These are phyloP conservation scores for Plasmodium adleri DNA, from an alignment of 169 alveolate genomes.

Conservation along the genomic window DNA sequence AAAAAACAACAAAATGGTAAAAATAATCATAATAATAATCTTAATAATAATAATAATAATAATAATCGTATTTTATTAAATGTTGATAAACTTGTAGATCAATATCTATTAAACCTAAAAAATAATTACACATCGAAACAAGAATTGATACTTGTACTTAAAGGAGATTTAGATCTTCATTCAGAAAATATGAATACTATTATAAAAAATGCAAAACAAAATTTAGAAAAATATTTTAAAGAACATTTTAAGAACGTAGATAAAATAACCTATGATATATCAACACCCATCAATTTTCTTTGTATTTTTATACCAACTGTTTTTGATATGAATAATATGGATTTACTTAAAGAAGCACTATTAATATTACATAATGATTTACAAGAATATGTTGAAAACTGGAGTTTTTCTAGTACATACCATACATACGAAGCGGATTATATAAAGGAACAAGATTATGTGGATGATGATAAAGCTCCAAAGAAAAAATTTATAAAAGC, in stretches of 20 bases:
- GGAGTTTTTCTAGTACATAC: slow-evolving; percentile 70
- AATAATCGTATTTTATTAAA: background rate
- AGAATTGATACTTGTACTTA: slow-evolving; percentile 48
- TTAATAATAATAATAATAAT: background rate
- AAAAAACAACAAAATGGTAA: background rate
- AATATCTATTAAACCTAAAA: slow-evolving; percentile 42
- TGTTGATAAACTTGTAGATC: slow-evolving; percentile 46
- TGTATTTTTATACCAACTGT: slow-evolving; percentile 66
- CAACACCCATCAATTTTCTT: slow-evolving; percentile 60
- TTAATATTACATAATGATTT: slow-evolving; percentile 24
- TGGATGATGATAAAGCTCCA: background rate
- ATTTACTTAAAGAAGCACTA: slow-evolving; percentile 51
- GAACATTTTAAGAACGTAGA: slow-evolving; percentile 26
- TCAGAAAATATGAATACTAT: slow-evolving; percentile 22
- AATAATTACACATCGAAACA: slow-evolving; percentile 12
- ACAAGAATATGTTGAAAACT: slow-evolving; percentile 37
- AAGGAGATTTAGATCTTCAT: slow-evolving; percentile 51
- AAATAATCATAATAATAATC: background rate
- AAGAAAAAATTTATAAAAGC: slow-evolving; percentile 25
- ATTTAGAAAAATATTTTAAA: slow-evolving; percentile 30
- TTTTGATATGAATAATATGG: slow-evolving; percentile 51
- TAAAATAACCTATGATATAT: slow-evolving; percentile 29
- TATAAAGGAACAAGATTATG: background rate
- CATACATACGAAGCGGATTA: slow-evolving; percentile 11
- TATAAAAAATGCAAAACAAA: slow-evolving; percentile 10